These are phyloP conservation scores for Metschnikowia cerradonensis DNA, from an alignment of 805 yeast species.

Conservation along the genomic window DNA sequence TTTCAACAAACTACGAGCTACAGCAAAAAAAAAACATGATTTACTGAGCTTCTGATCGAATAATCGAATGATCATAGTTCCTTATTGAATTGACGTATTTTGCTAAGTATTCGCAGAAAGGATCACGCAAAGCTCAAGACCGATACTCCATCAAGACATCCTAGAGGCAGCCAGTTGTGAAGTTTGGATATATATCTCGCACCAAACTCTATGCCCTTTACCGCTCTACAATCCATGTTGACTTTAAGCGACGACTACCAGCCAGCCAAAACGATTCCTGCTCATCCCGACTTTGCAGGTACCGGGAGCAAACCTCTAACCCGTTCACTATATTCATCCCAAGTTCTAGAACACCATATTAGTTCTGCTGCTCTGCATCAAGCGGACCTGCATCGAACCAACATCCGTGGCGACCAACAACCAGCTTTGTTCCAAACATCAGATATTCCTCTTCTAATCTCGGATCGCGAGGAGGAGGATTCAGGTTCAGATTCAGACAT, in stretches of 20 bases:
- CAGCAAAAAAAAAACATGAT: background rate
- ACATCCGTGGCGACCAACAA: background rate
- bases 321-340: background rate
- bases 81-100: background rate
- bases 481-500: slow-evolving; percentile 28
- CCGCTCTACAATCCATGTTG: slow-evolving; percentile 8
- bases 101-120: slow-evolving; percentile 5
- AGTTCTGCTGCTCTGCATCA: background rate
- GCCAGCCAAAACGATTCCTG: slow-evolving; percentile 7
- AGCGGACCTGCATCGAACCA: background rate
- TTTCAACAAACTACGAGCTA: background rate
- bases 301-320: background rate
- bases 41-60: background rate
- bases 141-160: background rate
- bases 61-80: background rate
- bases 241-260: slow-evolving; percentile 10
- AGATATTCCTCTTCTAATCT: slow-evolving; percentile 31
- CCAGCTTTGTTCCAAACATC: background rate
- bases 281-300: slow-evolving; percentile 2
- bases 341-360: background rate
- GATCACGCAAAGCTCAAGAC: slow-evolving; percentile 6
- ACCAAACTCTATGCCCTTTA: background rate
- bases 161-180: background rate
- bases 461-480: slow-evolving; percentile 28
- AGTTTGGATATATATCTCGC: background rate